Base-by-base conservation (phyloP, 2,329 filamentous ascomycete species). In the Ascochyta rabiei region DNA sequence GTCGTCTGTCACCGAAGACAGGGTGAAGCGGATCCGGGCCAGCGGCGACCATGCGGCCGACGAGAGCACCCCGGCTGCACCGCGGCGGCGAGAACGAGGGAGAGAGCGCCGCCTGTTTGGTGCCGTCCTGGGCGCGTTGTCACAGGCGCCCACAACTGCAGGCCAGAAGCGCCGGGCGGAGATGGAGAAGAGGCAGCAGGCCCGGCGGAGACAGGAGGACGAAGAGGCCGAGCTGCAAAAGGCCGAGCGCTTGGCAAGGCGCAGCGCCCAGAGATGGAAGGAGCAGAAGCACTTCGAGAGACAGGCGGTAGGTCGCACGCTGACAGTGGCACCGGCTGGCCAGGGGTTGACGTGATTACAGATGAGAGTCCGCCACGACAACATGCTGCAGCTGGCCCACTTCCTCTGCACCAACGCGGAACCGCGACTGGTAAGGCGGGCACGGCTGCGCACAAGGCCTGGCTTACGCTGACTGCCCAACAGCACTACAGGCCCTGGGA, bases 401-500 rank as follows among this genome's bases (percentile, higher is more conserved):
- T 93, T 88, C 67, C 77, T 97, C 43, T 81, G 82, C 61, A 97
- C 93, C 4, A 86, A 79, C 62, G 79, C 87, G 34, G 81, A 87
- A 64, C 93, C 93, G 2, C 83, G 79, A 61, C 79, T 97, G 68
- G 92, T 96, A 81, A 70, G 89, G 81, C 12, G 21, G 19, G 4
- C 31, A 24, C 37, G 15, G 8, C 26, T n/a, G 19, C 30, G 24
- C 42, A 21, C 34, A 18, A 12, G 35, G 26, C 16, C 43, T 48
- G 16, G 44, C 56, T 15, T 61, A 71, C 62, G 74, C 66, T 61
- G 45, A 76, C 34, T 18, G 33, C 12, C 46, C 50, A 8, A 37
- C 61, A 96, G 91, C 93, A 89, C 74, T 97, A 95, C 75, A 87
- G 88, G 40, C 93, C 93, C 0, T 96, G 89, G 88, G 86, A 91